Percentiles rank a stretch among this genome's conserved stretches.
phyloP scores from a whole-genome alignment of 208 protist genomes.

The Eutreptiella sp. region DNA sequence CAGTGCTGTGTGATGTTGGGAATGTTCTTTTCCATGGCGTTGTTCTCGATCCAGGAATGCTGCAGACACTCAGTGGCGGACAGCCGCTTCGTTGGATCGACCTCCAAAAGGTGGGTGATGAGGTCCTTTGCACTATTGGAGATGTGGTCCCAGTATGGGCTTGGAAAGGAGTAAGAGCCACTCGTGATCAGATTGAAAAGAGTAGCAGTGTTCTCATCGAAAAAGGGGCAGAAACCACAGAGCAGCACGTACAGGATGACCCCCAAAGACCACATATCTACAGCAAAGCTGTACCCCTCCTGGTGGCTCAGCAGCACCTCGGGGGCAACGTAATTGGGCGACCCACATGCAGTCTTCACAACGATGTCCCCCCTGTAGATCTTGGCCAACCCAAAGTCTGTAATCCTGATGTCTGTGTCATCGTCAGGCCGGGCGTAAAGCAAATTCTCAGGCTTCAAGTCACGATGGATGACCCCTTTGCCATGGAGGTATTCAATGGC shows the following conservation, averaged over 20 bases:
- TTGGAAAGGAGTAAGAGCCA: constrained; percentile 36
- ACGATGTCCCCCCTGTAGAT: constrained; percentile 30
- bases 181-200: constrained; percentile 36
- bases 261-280: constrained; percentile 64
- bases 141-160: constrained; percentile 41
- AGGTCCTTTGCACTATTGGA: constrained; percentile 8
- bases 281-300: constrained; percentile 27
- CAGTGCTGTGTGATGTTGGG: too few species aligned
- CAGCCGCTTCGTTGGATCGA: too few species aligned
- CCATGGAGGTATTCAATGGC: constrained; percentile 27
- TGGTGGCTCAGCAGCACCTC: constrained; percentile 39
- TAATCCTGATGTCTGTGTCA: constrained; percentile 35
- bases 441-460: constrained; percentile 29
- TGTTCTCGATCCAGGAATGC: too few species aligned
- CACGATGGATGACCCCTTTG: constrained; percentile 22
- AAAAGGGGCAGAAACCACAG: constrained; percentile 49
- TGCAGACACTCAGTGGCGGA: too few species aligned
- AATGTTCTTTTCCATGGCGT: too few species aligned
- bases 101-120: background rate
- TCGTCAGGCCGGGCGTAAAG: constrained; percentile 27
- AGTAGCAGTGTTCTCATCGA: constrained; percentile 38
- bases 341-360: constrained; percentile 30
- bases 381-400: constrained; percentile 40
- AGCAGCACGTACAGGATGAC: constrained; percentile 63
- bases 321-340: constrained; percentile 43